Base-by-base conservation (phyloP, 2,329 filamentous ascomycete genomes). In the Xylaria sp. region DNA sequence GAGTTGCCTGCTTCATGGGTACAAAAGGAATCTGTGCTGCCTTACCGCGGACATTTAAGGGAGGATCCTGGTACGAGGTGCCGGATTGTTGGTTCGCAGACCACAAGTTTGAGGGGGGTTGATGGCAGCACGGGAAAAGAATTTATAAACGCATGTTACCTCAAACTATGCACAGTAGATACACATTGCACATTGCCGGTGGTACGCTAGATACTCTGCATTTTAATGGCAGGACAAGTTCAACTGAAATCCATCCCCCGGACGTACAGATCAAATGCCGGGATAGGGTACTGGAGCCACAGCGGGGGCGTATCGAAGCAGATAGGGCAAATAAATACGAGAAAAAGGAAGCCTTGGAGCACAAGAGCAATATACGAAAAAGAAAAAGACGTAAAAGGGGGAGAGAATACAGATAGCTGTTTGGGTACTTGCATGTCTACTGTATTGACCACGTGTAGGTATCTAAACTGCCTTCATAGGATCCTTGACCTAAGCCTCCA, bases 41-140 rank as follows among this genome's bases (percentile, higher is more conserved):
- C 53, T 65, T 31, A 40, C 56, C 33, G 66, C 68, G 65, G 68
- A 56, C 53, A 58, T 68, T 70, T 68, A 60, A 66, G 48, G 31
- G 54, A 65, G 33, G 33, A 70, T 65, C 49, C 53, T 62, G 48
- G 68, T 70, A 38, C 59, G 62, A 70, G 68, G 65, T 66, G 66
- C 66, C 68, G 62, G 56, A 58, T 61, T 64, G 36, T 53, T 61
- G 65, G 68, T 63, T 70, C 62, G 62, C 46, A 61, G 54, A 54
- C 65, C 59, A 67, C 59, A 53, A 53, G 42, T 56, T 56, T 33
- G 23, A 62, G 44, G 31, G 53, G 23, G 36, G 23, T 59, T 20
- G 13, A 33, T n/a, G 40, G 48, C 26, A 26, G 23, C 42, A 38
- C 28, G 4, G 46, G 28, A 42, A 20, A 58, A 15, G 20, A 49